Conservation (phyloP, 2,329 filamentous ascomycete genomes). For the Metarhizium robertsii region DNA sequence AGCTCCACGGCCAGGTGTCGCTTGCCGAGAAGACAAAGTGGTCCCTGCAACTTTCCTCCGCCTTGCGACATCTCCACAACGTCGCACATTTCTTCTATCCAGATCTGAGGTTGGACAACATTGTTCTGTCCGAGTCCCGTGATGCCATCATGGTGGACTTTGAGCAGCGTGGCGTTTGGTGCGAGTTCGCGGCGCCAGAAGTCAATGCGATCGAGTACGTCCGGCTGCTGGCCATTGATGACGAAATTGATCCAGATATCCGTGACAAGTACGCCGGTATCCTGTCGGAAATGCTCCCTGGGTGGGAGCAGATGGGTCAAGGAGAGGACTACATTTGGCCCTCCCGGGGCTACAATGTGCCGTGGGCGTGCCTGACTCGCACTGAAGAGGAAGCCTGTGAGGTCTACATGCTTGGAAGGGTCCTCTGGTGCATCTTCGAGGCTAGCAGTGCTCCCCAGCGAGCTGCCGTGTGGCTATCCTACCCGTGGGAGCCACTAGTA, state of each 20-base stretch:
- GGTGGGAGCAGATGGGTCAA: slow-evolving; percentile 31
- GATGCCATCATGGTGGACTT: slow-evolving; percentile 51
- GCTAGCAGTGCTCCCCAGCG: slow-evolving; percentile 48
- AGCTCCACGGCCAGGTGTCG: slow-evolving; percentile 33
- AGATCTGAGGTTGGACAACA: slow-evolving; percentile 50
- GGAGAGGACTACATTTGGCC: slow-evolving; percentile 39
- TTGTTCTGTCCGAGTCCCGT: slow-evolving; percentile 38
- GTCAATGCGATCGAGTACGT: slow-evolving; percentile 51
- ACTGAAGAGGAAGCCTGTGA: slow-evolving; percentile 47
- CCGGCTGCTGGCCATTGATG: slow-evolving; percentile 41
- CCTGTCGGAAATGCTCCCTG: slow-evolving; percentile 34
- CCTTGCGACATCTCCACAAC: slow-evolving; percentile 39
- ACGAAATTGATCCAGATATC: slow-evolving; percentile 31
- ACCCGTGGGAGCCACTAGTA: slow-evolving; percentile 43
- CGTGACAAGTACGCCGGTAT: slow-evolving; percentile 30
- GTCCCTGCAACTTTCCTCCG: slow-evolving; percentile 42
- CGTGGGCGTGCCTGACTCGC: slow-evolving; percentile 44
- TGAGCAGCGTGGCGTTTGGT: slow-evolving; percentile 55
- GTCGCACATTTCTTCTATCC: slow-evolving; percentile 42
- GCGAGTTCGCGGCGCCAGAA: slow-evolving; percentile 51
- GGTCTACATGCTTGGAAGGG: slow-evolving; percentile 53
- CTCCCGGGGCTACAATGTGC: slow-evolving; percentile 40
- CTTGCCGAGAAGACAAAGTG: slow-evolving; percentile 40
- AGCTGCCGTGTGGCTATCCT: slow-evolving; percentile 50
- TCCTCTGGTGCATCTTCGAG: slow-evolving; percentile 55